Percentiles rank a stretch among this genome's conserved stretches.
These are phyloP conservation scores for Apophysomyces sp. DNA, from an alignment of 371 early-diverging fungal genomes.

Conservation along the genomic window DNA sequence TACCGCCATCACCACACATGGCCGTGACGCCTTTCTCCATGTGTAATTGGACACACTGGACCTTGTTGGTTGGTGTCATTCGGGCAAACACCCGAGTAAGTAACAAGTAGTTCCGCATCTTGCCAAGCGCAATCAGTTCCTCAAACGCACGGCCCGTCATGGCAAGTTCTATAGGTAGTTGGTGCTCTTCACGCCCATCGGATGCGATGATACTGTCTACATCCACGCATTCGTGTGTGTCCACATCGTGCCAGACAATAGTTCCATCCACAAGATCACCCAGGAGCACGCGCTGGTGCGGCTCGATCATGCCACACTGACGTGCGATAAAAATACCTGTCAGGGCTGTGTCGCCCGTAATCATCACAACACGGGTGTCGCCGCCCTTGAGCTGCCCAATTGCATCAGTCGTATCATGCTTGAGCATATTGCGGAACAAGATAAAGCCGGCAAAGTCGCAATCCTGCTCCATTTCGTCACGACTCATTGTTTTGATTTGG, in stretches of 20 bases:
- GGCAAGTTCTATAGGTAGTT: constrained; percentile 60
- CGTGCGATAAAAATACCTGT: constrained; percentile 88
- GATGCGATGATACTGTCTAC: constrained; percentile 27
- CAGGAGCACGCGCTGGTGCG: constrained; percentile 45
- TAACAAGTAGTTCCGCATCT: constrained; percentile 47
- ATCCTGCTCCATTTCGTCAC: constrained; percentile 70
- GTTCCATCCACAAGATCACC: constrained; percentile 39
- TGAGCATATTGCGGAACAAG: constrained; percentile 91
- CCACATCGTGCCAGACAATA: constrained; percentile 56
- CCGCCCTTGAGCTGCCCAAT: constrained; percentile 77
- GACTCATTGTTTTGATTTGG: constrained; percentile 43
- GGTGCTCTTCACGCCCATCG: constrained; percentile 29
- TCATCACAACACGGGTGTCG: constrained; percentile 81
- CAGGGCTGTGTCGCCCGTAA: constrained; percentile 90
- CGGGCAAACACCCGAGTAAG: constrained; percentile 72
- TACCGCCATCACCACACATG: constrained; percentile 96
- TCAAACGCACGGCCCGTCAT: constrained; percentile 74
- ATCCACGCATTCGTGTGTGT: constrained; percentile 39
- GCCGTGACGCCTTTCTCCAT: constrained; percentile 77
- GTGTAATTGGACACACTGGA: constrained; percentile 68
- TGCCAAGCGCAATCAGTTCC: constrained; percentile 30
- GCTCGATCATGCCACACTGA: constrained; percentile 71
- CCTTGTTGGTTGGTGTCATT: constrained; percentile 79
- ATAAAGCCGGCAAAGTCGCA: constrained; percentile 71
- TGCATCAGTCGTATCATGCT: constrained; percentile 73